phyloP scores from a whole-genome alignment of 2,329 filamentous ascomycete species.

The Xylariaceae sp. region DNA sequence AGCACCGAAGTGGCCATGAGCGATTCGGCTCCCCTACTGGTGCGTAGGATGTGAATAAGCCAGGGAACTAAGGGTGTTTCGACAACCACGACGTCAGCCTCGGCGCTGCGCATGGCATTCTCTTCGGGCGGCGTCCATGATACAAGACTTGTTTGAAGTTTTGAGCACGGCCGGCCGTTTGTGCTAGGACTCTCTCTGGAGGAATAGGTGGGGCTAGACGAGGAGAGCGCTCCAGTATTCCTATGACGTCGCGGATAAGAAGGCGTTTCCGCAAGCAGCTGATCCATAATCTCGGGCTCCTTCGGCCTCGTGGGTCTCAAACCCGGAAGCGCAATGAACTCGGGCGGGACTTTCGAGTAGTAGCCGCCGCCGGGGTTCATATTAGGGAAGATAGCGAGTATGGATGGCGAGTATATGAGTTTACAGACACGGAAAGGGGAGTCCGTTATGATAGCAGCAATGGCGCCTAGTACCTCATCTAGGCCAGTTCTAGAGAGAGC shows the following conservation, averaged over 20 bases:
- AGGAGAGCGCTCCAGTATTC: conserved; percentile 44
- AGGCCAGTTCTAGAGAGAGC: conserved; percentile 56
- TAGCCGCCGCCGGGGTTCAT: conserved; percentile 47
- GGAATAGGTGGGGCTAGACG: conserved; percentile 41
- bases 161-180: conserved; percentile 27
- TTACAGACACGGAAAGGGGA: conserved; percentile 74
- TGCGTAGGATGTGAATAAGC: conserved; percentile 60
- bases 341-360: conserved; percentile 46
- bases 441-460: conserved; percentile 68
- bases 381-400: conserved; percentile 63
- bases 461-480: conserved; percentile 67
- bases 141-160: conserved; percentile 23
- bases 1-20: conserved; percentile 65
- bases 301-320: conserved; percentile 42
- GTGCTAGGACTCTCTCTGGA: conserved; percentile 34
- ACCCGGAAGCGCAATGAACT: conserved; percentile 48
- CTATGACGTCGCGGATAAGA: conserved; percentile 32
- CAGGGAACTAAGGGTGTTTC: conserved; percentile 70
- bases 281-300: conserved; percentile 54
- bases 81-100: conserved; percentile 47
- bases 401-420: conserved; percentile 61
- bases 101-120: conserved; percentile 20
- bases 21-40: conserved; percentile 51
- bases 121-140: conserved; percentile 28
- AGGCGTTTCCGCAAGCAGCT: conserved; percentile 54